Base-by-base conservation (phyloP, 2,329 filamentous ascomycete genomes). In the Cercospora canescens region DNA sequence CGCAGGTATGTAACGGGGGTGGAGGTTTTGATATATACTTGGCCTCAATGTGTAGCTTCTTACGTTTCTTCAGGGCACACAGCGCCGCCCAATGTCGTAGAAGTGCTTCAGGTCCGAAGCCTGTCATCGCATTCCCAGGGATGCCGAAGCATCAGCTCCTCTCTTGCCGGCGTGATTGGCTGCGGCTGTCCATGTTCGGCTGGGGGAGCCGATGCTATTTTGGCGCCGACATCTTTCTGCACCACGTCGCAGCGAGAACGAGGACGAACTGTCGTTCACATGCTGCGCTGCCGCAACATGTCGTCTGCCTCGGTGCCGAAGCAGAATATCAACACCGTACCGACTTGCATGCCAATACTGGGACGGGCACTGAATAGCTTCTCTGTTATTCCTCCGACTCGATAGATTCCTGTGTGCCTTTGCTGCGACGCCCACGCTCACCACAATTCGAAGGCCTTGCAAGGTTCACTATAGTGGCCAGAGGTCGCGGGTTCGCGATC, bases 91-190 rank as follows among this genome's bases (percentile, higher is more conserved):
- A 56, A 56, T 56, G 52, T 35, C 48, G 60, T 52, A 32, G 26
- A 55, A 54, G 11, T 62, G 60, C 60, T 62, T 41, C 60, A 62
- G 32, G 32, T 62, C 60, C 60, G 60, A 62, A 62, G 60, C 18
- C 48, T 62, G 60, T 55, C 32, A 32, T 62, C 21, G 52, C 28
- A 61, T 52, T 50, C 39, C 59, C 59, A 34, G 57, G 21, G 34
- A 35, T 60, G 57, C 57, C 57, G 57, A 60, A 30, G 48, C 60
- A 62, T 62, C 60, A 62, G 35, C 60, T 37, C 9, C 59, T 54
- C 30, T 37, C 11, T 28, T 24, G 48, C 41, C 21, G 8, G 34
- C 32, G 6, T 62, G 30, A 62, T 62, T 62, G 60, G 60, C 45
- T 55, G 32, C 21, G 16, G 30, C 30, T 54, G 24, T 24, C 32